A percentile compares a stretch with the other conserved stretches of the same genome.
Evolutionary conservation across 1,284 basidiomycete genomes (phyloP).

Genomic region (Apiotrichum laibachii): DNA sequence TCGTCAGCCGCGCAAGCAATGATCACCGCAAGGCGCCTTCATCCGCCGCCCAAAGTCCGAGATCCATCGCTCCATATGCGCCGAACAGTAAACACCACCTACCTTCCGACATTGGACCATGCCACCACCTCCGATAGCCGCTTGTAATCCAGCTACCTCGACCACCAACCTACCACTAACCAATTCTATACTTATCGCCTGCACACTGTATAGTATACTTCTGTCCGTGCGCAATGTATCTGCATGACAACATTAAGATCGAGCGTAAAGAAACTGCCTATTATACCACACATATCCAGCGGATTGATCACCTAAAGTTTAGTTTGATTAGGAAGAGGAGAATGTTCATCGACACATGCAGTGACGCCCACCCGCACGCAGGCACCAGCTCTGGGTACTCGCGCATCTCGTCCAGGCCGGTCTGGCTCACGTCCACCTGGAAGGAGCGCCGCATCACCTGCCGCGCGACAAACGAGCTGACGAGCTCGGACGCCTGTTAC

Average conservation of each 20-base stretch:
- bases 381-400: conserved; percentile 55
- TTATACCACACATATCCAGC: background rate
- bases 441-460: conserved; percentile 53
- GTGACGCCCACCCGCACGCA: conserved; percentile 54
- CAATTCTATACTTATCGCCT: background rate
- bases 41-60: too few species aligned
- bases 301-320: conserved; percentile 38
- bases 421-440: conserved; percentile 55
- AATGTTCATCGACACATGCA: conserved; percentile 59
- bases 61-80: too few species aligned
- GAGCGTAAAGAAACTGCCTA: background rate
- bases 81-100: too few species aligned
- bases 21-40: too few species aligned
- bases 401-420: conserved; percentile 57
- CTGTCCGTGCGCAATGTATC: background rate
- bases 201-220: background rate
- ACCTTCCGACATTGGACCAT: too few species aligned
- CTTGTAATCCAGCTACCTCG: too few species aligned
- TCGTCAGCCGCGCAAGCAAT: too few species aligned
- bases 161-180: too few species aligned
- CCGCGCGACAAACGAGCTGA: conserved; percentile 54
- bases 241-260: background rate
- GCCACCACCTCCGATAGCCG: too few species aligned
- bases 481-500: conserved; percentile 51
- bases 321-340: conserved; percentile 55